Base-by-base conservation (phyloP, 306 rosid species). In the Acmispon strigosus region DNA sequence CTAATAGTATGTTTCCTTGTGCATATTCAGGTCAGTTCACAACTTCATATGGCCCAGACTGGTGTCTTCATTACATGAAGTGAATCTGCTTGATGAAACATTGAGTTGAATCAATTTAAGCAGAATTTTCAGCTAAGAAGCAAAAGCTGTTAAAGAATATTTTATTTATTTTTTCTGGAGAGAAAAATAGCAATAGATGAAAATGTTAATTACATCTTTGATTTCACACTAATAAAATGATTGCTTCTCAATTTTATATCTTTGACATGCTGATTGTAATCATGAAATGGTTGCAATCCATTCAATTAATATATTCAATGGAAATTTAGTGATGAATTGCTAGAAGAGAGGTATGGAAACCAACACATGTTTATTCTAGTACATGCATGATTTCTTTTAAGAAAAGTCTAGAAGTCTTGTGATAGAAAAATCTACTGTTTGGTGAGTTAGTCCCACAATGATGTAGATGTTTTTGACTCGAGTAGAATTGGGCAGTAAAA, bases 21-120 rank as follows among this genome's bases (percentile, higher is more conserved):
- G 12, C 70, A 24, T 6, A 6, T 63, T 70, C 81, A 80, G 84
- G 20, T 36, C 5, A 10, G 10, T 50, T 70, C 47, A 32, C 57
- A 14, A 10, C 8, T 42, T 70, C 41, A 32, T 64, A 14, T 37
- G 14, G 57, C 36, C 36, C 55, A 59, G 48, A 19, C 22, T 7
- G 17, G 8, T 44, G 48, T 53, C 42, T 71, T 27, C 72, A 29
- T 41, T 60, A 14, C 34, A 44, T n/a, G 13, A 44, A 57, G 45
- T 22, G 50, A 52, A 50, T 41, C 32, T 49, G 43, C 53, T 18
- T 15, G 15, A 68, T 37, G 27, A 59, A 65, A 42, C 56, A 64
- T 32, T 0, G 32, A 27, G 29, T 41, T 27, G 29, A 51, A 43
- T 42, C 39, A 34, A 43, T 32, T 18, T 22, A 11, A 13, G 56